Evolutionary conservation across 2,329 filamentous ascomycete genomes (phyloP), one percentile per base, ranked within the genome.

Genomic region (Esteya vermicola): DNA sequence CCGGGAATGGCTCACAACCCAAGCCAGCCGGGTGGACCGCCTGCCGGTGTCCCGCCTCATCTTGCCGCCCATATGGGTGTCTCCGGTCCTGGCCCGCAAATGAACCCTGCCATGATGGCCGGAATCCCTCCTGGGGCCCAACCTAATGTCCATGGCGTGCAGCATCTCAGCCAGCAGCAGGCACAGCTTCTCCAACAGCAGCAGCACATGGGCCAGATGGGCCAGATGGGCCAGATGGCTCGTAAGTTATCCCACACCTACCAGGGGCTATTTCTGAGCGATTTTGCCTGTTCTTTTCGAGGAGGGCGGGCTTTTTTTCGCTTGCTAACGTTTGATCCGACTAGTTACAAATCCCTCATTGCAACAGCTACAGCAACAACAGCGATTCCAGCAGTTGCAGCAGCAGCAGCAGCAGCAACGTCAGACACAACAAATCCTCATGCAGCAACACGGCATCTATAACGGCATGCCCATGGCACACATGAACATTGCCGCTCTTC

Each of bases 81-180:
- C 22, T 82, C 81, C 43, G 80, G 74, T 27, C 79, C 81, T 18
- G 77, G 75, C 48, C 74, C 72, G 45, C 80, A 83, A 55, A 78
- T 84, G 48, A 83, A 76, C 55, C 78, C 82, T 51, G 73, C 76
- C 42, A 73, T 86, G 68, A 85, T 88, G 80, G 72, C 64, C 47
- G 78, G 72, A 43, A 84, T 88, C 75, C 80, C 81, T 47, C 79
- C 78, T 23, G 75, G 79, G 45, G 68, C 67, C 40, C 64, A 62
- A 40, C 73, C 73, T 43, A 81, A 75, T 58, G 70, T 73, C 44
- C 81, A 85, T 59, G 78, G 78, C 16, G 61, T 86, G 51, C 78
- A 80, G 53, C 82, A 88, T 54, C 56, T 86, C 40, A 82, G 68
- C 52, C 78, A 80, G 32, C 67, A 62, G 39, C 67, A 70, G 51